A percentile compares a stretch with the other conserved stretches of the same genome.
Conservation (phyloP, 2,329 filamentous ascomycete species). For the Amphichorda felina region DNA sequence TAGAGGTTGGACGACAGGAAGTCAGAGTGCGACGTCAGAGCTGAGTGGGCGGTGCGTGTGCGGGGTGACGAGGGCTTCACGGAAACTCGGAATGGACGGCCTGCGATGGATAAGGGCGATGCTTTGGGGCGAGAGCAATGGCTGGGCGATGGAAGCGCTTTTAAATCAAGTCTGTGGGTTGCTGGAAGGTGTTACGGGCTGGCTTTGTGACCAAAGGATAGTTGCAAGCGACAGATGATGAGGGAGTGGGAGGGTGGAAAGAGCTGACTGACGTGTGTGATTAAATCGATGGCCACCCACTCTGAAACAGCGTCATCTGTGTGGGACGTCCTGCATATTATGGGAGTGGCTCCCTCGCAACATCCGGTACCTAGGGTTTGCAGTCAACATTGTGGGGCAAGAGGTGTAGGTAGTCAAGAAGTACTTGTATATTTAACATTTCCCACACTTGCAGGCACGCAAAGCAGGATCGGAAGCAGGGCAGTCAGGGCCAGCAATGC, state of each 20-base stretch:
- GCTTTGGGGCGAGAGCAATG: not conserved
- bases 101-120: not conserved
- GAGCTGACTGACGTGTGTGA: slow-evolving; percentile 4
- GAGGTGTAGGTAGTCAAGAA: not conserved
- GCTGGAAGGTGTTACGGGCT: too few species aligned
- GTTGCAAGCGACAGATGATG: not conserved
- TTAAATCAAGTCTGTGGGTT: too few species aligned
- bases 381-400: not conserved
- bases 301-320: slow-evolving; percentile 5
- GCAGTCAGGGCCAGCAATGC: not conserved
- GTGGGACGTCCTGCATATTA: not conserved
- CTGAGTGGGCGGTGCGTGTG: not conserved
- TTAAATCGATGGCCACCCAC: not conserved
- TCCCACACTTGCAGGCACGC: not conserved
- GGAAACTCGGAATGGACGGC: not conserved
- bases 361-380: not conserved
- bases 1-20: slow-evolving; percentile 14
- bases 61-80: slow-evolving; percentile 1
- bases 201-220: too few species aligned
- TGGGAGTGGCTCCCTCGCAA: too few species aligned
- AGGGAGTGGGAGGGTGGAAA: not conserved
- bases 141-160: too few species aligned
- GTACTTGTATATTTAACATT: too few species aligned
- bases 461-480: not conserved
- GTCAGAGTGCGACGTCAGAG: not conserved